Conservation (phyloP, 1,139 yeast species). For the Pichia sp. region DNA sequence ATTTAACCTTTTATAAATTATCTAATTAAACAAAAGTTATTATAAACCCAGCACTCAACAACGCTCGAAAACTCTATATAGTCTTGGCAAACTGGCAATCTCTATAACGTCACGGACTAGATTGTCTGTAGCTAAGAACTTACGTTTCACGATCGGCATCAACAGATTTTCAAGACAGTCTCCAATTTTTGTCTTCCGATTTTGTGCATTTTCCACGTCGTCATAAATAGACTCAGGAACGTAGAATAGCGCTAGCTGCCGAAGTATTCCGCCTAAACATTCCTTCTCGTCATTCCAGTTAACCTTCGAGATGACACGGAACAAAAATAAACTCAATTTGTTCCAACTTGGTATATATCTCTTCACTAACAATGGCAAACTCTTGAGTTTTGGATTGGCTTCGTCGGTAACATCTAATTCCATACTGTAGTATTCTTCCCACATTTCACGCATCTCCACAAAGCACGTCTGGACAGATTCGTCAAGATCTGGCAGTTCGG, state of each 20-base stretch:
- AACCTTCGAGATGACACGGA: constrained; percentile 55
- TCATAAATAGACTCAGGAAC: constrained; percentile 57
- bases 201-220: constrained; percentile 30
- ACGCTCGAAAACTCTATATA: constrained; percentile 90
- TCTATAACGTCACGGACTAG: constrained; percentile 63
- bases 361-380: constrained; percentile 68
- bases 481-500: constrained; percentile 21
- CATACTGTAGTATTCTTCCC: constrained; percentile 72
- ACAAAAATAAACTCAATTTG: constrained; percentile 68
- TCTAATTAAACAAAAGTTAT: too few species aligned
- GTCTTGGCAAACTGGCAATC: constrained; percentile 88
- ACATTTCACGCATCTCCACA: constrained; percentile 67
- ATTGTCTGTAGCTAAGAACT: constrained; percentile 62
- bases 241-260: constrained; percentile 71
- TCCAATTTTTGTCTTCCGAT: constrained; percentile 30
- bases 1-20: too few species aligned
- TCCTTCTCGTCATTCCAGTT: constrained; percentile 65
- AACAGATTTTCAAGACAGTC: constrained; percentile 51
- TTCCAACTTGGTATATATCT: constrained; percentile 60
- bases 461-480: constrained; percentile 32
- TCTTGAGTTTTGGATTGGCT: constrained; percentile 36
- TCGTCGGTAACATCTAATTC: constrained; percentile 34
- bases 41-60: constrained; percentile 54
- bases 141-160: constrained; percentile 64
- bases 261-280: constrained; percentile 64